These are phyloP conservation scores for Leccinum subgranulosum DNA, from an alignment of 768 basidiomycete species.

Conservation along the genomic window DNA sequence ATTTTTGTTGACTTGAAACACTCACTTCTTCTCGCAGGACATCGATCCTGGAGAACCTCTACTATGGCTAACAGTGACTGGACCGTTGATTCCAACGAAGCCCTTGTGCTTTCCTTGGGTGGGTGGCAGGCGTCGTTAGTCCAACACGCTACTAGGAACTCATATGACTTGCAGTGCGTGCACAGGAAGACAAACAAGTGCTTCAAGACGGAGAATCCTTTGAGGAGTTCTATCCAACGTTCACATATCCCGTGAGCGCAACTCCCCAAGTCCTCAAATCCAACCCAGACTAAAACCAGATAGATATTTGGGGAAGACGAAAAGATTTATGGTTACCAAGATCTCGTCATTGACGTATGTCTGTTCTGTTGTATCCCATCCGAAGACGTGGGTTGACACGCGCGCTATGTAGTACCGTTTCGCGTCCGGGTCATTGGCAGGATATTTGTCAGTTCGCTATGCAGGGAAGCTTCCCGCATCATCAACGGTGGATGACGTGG, in stretches of 20 bases:
- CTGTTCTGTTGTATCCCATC: neutral
- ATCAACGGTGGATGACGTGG: conserved; percentile 83
- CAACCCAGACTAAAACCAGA: conserved; percentile 3
- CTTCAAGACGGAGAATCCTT: conserved; percentile 57
- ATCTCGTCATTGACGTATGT: conserved; percentile 78
- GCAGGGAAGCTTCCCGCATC: conserved; percentile 61
- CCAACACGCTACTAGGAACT: conserved; percentile 2
- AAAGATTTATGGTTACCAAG: conserved; percentile 91
- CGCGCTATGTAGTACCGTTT: conserved; percentile 59
- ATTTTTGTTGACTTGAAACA: neutral
- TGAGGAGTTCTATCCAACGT: conserved; percentile 75
- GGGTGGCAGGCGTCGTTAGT: conserved; percentile 4
- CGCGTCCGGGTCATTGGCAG: conserved; percentile 81
- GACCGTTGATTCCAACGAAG: conserved; percentile 79
- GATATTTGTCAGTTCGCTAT: conserved; percentile 69
- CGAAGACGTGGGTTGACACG: conserved; percentile 1
- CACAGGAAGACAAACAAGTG: conserved; percentile 58
- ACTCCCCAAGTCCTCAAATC: neutral
- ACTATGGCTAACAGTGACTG: conserved; percentile 46
- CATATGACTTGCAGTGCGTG: conserved; percentile 50
- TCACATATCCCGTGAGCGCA: conserved; percentile 87
- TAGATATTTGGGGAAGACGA: conserved; percentile 96
- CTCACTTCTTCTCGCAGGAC: neutral
- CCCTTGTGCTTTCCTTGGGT: conserved; percentile 76
- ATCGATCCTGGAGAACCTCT: neutral